Evolutionary conservation across 2,329 filamentous ascomycete genomes (phyloP).

Genomic region (Diaporthe ampelina): DNA sequence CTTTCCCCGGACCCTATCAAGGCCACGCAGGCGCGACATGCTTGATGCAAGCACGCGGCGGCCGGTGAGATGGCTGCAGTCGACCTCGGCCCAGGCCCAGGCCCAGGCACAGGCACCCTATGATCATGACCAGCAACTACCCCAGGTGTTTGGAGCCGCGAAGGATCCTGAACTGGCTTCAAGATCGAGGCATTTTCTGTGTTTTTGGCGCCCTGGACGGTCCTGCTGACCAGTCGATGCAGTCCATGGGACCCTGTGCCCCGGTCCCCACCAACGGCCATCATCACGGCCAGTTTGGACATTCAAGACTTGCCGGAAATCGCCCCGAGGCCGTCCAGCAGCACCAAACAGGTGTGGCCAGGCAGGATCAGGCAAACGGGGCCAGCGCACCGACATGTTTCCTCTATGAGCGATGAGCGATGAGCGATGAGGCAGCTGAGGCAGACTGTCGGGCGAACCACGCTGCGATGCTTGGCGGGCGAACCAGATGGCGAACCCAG

Average conservation of each 20-base stretch:
- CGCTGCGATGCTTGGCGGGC: neutral
- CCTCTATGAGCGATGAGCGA: constrained; percentile 21
- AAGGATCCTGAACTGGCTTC: constrained; percentile 16
- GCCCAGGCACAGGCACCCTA: neutral
- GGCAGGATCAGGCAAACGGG: constrained; percentile 29
- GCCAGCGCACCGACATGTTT: constrained; percentile 18
- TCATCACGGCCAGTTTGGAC: neutral
- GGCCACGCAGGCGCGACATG: constrained; percentile 13
- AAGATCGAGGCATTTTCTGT: constrained; percentile 28
- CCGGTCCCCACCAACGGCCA: neutral
- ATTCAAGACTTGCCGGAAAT: neutral
- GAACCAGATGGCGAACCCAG: neutral
- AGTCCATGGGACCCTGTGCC: neutral
- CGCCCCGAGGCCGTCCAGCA: neutral
- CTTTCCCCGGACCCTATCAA: constrained; percentile 19
- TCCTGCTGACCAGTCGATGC: constrained; percentile 19
- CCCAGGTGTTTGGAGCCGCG: neutral
- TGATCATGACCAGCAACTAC: neutral
- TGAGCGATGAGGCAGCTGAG: constrained; percentile 11
- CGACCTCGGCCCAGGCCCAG: neutral
- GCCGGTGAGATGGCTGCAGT: constrained; percentile 8
- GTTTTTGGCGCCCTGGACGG: neutral
- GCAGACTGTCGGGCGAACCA: constrained; percentile 34
- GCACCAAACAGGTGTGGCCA: neutral
- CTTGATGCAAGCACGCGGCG: constrained; percentile 21